A percentile compares a stretch with the other conserved stretches of the same genome.
phyloP scores from a whole-genome alignment of 805 yeast genomes.

The Vanderwaltozyma verrucispora region DNA sequence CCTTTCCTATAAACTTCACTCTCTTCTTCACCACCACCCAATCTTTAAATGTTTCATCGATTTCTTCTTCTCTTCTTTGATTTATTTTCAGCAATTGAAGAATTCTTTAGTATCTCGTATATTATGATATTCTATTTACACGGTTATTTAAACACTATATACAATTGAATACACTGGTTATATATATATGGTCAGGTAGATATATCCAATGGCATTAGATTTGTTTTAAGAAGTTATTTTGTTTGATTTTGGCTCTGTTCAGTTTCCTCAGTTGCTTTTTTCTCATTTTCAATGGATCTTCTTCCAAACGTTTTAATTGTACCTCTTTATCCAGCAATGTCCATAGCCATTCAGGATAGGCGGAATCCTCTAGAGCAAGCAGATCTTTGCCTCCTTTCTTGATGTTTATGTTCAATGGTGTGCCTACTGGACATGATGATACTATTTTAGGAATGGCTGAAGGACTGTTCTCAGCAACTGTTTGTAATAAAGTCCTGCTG shows the following conservation, averaged over 20 bases:
- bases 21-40: no score
- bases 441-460: conserved; percentile 4
- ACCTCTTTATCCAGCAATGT: conserved; percentile 53
- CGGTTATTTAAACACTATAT: background rate
- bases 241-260: conserved; percentile 62
- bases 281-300: conserved; percentile 54
- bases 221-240: conserved; percentile 51
- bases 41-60: no score
- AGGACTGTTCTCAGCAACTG: conserved; percentile 1
- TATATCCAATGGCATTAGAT: conserved; percentile 2
- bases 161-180: background rate
- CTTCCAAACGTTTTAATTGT: conserved; percentile 42
- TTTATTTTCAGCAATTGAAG: no score
- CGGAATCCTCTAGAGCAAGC: conserved; percentile 75
- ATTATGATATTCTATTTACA: background rate
- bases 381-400: conserved; percentile 79
- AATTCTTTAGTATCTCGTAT: background rate
- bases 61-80: no score
- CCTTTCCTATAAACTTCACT: no score
- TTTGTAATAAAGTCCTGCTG: conserved; percentile 1
- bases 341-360: conserved; percentile 97
- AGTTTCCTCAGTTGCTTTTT: conserved; percentile 58
- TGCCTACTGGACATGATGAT: conserved; percentile 62
- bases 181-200: background rate
- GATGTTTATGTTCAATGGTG: conserved; percentile 59